Conservation (phyloP, 192 early-diverging fungal species). For the Hyaloraphidium curvatum region DNA sequence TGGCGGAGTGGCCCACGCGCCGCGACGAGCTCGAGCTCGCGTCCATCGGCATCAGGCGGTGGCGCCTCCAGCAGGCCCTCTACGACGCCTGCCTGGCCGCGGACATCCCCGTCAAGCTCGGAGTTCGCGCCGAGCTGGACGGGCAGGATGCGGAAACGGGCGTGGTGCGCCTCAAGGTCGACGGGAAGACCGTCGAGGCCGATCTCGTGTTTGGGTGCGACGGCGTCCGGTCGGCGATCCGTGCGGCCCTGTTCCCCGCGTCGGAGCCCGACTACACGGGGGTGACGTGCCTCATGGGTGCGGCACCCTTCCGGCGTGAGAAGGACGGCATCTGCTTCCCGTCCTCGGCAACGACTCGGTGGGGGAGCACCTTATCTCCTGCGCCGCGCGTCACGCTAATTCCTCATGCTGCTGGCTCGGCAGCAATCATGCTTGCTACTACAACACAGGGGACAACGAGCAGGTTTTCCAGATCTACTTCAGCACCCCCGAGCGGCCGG, state of each 20-base stretch:
- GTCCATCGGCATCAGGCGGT: constrained; percentile 19
- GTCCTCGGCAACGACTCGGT: constrained; percentile 16
- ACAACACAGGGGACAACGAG: constrained; percentile 15
- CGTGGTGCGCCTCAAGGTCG: constrained; percentile 8
- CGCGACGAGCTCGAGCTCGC: neutral
- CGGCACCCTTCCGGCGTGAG: constrained; percentile 10
- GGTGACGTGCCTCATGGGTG: constrained; percentile 25
- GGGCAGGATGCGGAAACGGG: neutral
- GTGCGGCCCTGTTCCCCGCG: constrained; percentile 10
- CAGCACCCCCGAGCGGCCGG: constrained; percentile 16
- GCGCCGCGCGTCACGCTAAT: neutral
- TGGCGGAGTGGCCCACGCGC: neutral
- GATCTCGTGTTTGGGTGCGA: constrained; percentile 21
- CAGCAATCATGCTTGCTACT: constrained; percentile 23
- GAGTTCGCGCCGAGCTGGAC: constrained; percentile 3
- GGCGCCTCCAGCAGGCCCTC: constrained; percentile 15
- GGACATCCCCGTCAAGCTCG: constrained; percentile 6
- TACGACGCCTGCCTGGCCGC: constrained; percentile 4
- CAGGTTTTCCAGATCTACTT: constrained; percentile 26
- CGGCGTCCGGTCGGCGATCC: constrained; percentile 4
- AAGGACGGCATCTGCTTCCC: constrained; percentile 19
- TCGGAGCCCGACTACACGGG: constrained; percentile 17
- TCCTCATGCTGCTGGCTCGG: too few relatives aligned
- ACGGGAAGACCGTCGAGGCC: constrained; percentile 1
- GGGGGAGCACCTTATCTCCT: neutral